Evolutionary conservation across 768 basidiomycete genomes (phyloP), one percentile per base, ranked within the genome.

Genomic region (Strobilomyces echinocephalus): DNA sequence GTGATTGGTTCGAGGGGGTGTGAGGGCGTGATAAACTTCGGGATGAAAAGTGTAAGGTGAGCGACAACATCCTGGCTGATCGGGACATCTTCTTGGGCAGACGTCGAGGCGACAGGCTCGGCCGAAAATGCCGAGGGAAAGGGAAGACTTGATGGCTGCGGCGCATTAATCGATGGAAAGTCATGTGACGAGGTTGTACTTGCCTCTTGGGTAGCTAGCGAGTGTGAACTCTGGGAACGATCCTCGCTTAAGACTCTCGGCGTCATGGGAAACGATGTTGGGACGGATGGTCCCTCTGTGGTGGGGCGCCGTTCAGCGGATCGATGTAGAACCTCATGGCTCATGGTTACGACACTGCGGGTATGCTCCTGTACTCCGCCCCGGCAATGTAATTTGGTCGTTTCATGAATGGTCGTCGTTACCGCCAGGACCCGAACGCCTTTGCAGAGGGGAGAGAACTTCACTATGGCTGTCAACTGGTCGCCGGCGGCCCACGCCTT

Each of bases 401-500:
- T 80, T 70, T 98, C 93, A 55, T 84, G 82, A 43, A 97, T 73
- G 8, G 81, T 76, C 5, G 87, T 89, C 18, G 75, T 69, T 21
- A 95, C 79, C 43, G 71, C 78, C 6, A 82, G 70, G 16, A 97
- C 85, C 43, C 77, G 74, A 6, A 88, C 85, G 8, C 95, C 95
- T 69, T 98, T 97, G 36, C 77, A 73, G 20, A 97, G 73, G 0
- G 95, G 94, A 33, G 84, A 83, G 66, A 97, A 90, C 67, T 95
- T 97, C 69, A 92, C 79, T 12, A 87, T 73, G 0, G 91, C 86
- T 0, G 87, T 86, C 52, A 97, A 73, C 10, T 78, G 79, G 69
- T 97, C 94, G 7, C 94, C 95, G 0, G 86, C 88, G 0, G 93
- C 91, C 84, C 89, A 97, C 0, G 95, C 95, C 66, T 95, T 95